Evolutionary conservation across 768 basidiomycete genomes (phyloP), one percentile per base, ranked within the genome.

Genomic region (Rickenella mellea): DNA sequence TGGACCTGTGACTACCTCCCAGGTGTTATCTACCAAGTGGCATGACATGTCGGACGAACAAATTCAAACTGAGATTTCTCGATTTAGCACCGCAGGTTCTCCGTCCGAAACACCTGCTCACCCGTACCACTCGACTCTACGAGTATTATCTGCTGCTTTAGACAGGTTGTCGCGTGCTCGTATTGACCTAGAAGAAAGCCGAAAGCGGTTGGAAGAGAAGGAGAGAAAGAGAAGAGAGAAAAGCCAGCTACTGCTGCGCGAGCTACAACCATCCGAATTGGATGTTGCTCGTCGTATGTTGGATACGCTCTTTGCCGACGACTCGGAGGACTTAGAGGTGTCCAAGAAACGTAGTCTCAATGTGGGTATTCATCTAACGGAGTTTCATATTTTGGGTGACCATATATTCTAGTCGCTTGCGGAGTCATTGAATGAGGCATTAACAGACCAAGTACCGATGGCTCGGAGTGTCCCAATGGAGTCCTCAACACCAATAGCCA

Each of bases 1-100:
- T 29, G 33, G 28, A 19, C 21, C 29, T 11, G 29, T 15, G 24
- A 41, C 48, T 11, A 60, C 66, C 1, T 55, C 67, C 1, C 70
- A 76, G 45, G 69, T 88, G 9, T 68, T 89, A 14, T 64, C 70
- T 2, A 82, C 77, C 7, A 73, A 67, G 54, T 91, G 87, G 85
- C 86, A 90, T 53, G 73, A 77, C 19, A 79, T 76, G 51, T 78
- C 83, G 2, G 84, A 90, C 57, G 76, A 83, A 38, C 80, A 72
- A 2, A 81, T 90, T 31, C 77, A 81, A 46, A 63, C 68, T 12
- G 70, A 76, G 3, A 73, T 88, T 19, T 71, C 82, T 0, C 62
- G 61, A 15, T 58, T 83, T 11, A 54, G 63, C 41, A 46, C 51
- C 10, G 56, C 67, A 3, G 69, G 74, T 27, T 69, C 74, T 0